phyloP scores from a whole-genome alignment of 257 asterid species.

The Cordia subcordata region DNA sequence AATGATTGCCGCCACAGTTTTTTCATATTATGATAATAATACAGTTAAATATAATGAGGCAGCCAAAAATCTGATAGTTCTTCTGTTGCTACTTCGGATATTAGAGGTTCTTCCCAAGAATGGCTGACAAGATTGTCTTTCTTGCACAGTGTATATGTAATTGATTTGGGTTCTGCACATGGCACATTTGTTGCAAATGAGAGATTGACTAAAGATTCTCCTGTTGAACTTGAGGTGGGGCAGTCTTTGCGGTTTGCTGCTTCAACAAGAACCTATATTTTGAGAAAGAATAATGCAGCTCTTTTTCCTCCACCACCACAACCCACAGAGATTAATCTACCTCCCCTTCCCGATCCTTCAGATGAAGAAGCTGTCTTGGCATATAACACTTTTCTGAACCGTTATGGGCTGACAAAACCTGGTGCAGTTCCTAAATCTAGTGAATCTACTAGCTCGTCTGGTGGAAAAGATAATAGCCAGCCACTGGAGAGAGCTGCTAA shows the following conservation, averaged over 20 bases:
- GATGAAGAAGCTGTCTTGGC: constrained; percentile 91
- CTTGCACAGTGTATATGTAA: constrained; percentile 74
- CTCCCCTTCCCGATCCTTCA: constrained; percentile 79
- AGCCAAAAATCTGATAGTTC: neutral
- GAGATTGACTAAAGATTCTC: constrained; percentile 76
- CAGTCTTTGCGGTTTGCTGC: constrained; percentile 95
- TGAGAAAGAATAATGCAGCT: constrained; percentile 73
- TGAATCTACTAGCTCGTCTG: constrained; percentile 22
- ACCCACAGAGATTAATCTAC: constrained; percentile 61
- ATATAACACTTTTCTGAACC: constrained; percentile 77
- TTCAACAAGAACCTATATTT: constrained; percentile 75
- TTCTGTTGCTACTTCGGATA: neutral
- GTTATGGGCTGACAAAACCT: constrained; percentile 55
- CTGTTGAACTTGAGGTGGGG: constrained; percentile 86
- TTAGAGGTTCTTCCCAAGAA: neutral
- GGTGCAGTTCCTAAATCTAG: constrained; percentile 26
- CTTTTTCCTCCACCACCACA: constrained; percentile 67
- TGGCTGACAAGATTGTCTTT: constrained; percentile 12
- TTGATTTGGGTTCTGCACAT: constrained; percentile 96
- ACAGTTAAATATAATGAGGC: neutral
- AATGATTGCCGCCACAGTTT: too few relatives aligned
- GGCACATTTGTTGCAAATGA: constrained; percentile 98
- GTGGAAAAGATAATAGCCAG: constrained; percentile 27
- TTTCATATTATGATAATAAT: neutral
- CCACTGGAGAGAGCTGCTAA: constrained; percentile 53